Conservation (phyloP, 176 grass and related monocot species). For the Phoenix dactylifera region DNA sequence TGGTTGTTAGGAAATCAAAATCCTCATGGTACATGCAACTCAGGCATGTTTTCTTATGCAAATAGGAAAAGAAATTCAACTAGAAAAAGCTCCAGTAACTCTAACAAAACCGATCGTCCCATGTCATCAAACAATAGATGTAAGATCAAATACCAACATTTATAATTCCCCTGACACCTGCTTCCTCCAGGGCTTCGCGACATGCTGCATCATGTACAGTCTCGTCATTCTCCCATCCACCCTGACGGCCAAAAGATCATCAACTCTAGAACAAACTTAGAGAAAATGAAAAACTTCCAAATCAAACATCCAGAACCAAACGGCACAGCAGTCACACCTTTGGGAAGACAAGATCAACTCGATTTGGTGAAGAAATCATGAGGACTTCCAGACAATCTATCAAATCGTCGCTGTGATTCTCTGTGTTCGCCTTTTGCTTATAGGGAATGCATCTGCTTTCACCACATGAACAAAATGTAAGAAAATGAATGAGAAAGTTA, state of each 20-base stretch:
- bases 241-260: slow-evolving; percentile 25
- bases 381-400: slow-evolving; percentile 52
- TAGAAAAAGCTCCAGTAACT: too few relatives aligned
- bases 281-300: not conserved
- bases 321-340: slow-evolving; percentile 32
- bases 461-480: not conserved
- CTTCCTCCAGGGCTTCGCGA: slow-evolving; percentile 82
- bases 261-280: not conserved
- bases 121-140: not conserved
- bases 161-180: slow-evolving; percentile 65
- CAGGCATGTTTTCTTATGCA: too few relatives aligned
- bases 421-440: not conserved
- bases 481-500: not conserved
- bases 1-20: too few relatives aligned
- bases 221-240: slow-evolving; percentile 89
- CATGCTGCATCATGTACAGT: slow-evolving; percentile 62
- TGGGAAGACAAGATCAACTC: slow-evolving; percentile 68
- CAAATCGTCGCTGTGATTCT: slow-evolving; percentile 20
- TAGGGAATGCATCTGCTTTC: slow-evolving; percentile 26
- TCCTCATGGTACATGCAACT: too few relatives aligned
- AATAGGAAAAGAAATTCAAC: too few relatives aligned
- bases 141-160: slow-evolving; percentile 22
- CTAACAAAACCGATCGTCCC: too few relatives aligned
- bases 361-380: slow-evolving; percentile 61
- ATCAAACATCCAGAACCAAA: not conserved